phyloP scores from a whole-genome alignment of 441 rosid genomes.

The Eutrema salsugineum region DNA sequence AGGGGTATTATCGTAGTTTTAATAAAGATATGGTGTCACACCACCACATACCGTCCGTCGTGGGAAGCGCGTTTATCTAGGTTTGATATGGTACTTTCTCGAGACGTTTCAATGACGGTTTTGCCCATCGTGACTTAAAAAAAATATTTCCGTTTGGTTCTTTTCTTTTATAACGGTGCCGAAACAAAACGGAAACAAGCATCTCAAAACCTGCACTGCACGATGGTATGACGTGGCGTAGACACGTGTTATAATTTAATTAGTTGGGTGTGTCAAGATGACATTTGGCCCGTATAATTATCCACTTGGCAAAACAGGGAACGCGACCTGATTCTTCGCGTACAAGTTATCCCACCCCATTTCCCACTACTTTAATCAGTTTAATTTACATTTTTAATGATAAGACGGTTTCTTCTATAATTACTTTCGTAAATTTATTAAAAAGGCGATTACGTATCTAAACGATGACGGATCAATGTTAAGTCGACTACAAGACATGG shows the following conservation, averaged over 20 bases:
- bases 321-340: constrained; percentile 21
- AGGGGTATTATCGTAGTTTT: not conserved
- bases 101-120: not conserved
- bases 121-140: not conserved
- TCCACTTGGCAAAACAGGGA: constrained; percentile 23
- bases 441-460: not conserved
- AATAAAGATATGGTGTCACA: not conserved
- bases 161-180: constrained; percentile 10
- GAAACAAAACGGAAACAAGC: not conserved
- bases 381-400: not conserved
- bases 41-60: not conserved
- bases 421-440: not conserved
- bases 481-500: not conserved
- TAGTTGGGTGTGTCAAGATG: not conserved
- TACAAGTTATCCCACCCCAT: constrained; percentile 20
- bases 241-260: not conserved
- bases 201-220: constrained; percentile 6
- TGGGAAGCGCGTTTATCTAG: constrained; percentile 11
- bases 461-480: not conserved
- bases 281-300: constrained; percentile 8
- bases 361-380: constrained; percentile 19
- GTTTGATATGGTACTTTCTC: not conserved
- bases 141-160: not conserved
- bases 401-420: not conserved
- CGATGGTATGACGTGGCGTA: not conserved